Evolutionary conservation across 495 filamentous ascomycete species (phyloP).

Genomic region (Polyplosphaeria fusca): DNA sequence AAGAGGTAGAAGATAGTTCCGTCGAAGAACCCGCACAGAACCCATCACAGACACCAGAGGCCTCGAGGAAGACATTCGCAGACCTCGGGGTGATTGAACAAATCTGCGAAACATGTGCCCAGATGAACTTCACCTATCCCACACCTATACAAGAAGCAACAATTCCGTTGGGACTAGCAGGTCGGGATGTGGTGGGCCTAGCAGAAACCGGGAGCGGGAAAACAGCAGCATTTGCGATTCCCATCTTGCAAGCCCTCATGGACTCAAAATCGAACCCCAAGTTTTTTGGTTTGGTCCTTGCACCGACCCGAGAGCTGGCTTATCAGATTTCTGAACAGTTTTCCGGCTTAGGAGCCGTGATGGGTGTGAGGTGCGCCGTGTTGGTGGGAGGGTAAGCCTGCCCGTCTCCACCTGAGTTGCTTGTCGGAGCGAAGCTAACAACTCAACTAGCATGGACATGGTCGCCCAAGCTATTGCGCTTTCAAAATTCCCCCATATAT

Average conservation of each 20-base stretch:
- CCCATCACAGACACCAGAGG: neutral
- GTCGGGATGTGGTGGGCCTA: constrained; percentile 84
- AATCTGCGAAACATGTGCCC: constrained; percentile 79
- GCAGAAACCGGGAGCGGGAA: constrained; percentile 95
- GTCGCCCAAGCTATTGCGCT: constrained; percentile 82
- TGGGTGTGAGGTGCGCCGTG: constrained; percentile 72
- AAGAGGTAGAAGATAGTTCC: constrained; percentile 11
- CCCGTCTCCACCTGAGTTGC: too few species aligned
- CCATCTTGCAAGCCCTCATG: constrained; percentile 71
- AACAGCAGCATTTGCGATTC: constrained; percentile 85
- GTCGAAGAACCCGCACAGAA: constrained; percentile 16
- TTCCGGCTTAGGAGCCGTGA: constrained; percentile 77
- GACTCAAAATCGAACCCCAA: constrained; percentile 76
- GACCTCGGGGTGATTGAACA: constrained; percentile 85
- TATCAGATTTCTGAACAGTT: constrained; percentile 83
- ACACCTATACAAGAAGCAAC: constrained; percentile 47
- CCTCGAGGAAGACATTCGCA: constrained; percentile 60
- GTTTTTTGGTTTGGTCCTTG: constrained; percentile 75
- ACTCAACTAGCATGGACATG: constrained; percentile 98
- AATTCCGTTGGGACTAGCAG: constrained; percentile 71
- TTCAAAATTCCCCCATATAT: constrained; percentile 85
- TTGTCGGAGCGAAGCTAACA: too few species aligned
- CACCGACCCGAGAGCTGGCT: constrained; percentile 89
- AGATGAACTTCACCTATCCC: constrained; percentile 76
- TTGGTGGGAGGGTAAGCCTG: too few species aligned